Evolutionary conservation across 1,284 basidiomycete genomes (phyloP).

Genomic region (Ustilago crameri): DNA sequence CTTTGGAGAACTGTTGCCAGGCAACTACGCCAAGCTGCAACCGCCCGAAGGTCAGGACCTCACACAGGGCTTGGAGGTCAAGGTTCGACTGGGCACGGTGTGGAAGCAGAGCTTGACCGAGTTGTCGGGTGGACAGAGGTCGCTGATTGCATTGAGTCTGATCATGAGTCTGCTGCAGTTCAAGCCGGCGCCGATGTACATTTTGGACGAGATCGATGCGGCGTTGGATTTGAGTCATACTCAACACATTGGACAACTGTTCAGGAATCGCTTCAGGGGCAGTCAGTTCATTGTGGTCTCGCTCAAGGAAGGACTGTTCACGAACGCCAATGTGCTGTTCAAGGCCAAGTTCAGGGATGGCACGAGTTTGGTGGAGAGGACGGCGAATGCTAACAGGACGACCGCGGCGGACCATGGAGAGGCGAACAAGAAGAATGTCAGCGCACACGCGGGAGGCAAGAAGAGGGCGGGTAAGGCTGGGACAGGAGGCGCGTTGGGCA

Average conservation of each 20-base stretch:
- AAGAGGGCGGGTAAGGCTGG: constrained; percentile 18
- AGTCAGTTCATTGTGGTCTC: constrained; percentile 98
- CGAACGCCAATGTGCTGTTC: constrained; percentile 97
- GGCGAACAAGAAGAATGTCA: constrained; percentile 37
- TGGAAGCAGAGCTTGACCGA: constrained; percentile 99
- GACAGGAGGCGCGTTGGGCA: constrained; percentile 1
- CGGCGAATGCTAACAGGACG: constrained; percentile 47
- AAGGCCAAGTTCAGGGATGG: constrained; percentile 90
- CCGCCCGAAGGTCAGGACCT: constrained; percentile 93
- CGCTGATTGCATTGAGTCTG: constrained; percentile 92
- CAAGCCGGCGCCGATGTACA: constrained; percentile 99
- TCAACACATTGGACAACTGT: constrained; percentile 93
- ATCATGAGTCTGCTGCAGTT: constrained; percentile 99
- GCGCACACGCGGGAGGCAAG: constrained; percentile 8
- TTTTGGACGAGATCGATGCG: constrained; percentile 97
- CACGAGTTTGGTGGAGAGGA: constrained; percentile 82
- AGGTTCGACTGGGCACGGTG: constrained; percentile 89
- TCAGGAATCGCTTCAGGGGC: constrained; percentile 96
- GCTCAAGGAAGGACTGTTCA: constrained; percentile 92
- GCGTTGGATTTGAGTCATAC: constrained; percentile 96
- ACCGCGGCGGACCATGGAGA: constrained; percentile 21
- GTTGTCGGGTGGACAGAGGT: constrained; percentile 94
- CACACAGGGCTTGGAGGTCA: constrained; percentile 95
- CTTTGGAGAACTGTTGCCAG: constrained; percentile 93
- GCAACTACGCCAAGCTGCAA: constrained; percentile 94